Evolutionary conservation across 345 rosid species (phyloP).

Genomic region (Gossypioides kirkii): DNA sequence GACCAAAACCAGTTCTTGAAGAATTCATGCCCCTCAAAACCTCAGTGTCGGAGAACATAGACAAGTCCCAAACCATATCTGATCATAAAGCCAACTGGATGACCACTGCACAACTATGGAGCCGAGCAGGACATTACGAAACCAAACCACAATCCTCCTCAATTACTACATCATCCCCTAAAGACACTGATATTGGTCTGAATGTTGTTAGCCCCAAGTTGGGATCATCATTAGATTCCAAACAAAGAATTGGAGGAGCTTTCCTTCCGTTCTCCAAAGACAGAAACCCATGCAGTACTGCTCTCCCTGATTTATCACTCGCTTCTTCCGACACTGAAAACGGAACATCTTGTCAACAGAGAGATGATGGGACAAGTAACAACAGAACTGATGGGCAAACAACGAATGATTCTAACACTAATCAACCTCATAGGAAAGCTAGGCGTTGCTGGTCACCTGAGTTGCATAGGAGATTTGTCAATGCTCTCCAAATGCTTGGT

Average conservation of each 20-base stretch:
- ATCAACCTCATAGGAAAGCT: constrained; percentile 78
- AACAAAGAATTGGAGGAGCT: constrained; percentile 82
- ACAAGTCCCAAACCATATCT: constrained; percentile 19
- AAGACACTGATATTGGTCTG: constrained; percentile 44
- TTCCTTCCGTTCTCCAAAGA: constrained; percentile 91
- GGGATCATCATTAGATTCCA: constrained; percentile 37
- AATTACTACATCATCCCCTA: constrained; percentile 21
- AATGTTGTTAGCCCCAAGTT: constrained; percentile 55
- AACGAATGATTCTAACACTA: constrained; percentile 14
- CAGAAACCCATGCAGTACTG: constrained; percentile 28
- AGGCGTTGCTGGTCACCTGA: constrained; percentile 99
- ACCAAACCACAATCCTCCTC: constrained; percentile 32
- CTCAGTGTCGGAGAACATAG: constrained; percentile 35
- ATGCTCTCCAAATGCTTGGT: constrained; percentile 96
- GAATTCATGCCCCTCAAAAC: constrained; percentile 87
- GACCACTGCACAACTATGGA: constrained; percentile 95
- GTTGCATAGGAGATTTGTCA: constrained; percentile 89
- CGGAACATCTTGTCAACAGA: constrained; percentile 25
- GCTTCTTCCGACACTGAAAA: constrained; percentile 40
- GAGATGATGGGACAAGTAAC: constrained; percentile 29
- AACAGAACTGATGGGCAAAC: constrained; percentile 34
- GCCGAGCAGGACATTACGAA: constrained; percentile 47
- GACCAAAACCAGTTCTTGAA: constrained; percentile 67
- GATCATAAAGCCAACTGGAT: constrained; percentile 69
- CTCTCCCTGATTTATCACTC: constrained; percentile 63